Evolutionary conservation across 306 rosid species (phyloP), one percentile per base, ranked within the genome.

Genomic region (Phaseolus lunatus): DNA sequence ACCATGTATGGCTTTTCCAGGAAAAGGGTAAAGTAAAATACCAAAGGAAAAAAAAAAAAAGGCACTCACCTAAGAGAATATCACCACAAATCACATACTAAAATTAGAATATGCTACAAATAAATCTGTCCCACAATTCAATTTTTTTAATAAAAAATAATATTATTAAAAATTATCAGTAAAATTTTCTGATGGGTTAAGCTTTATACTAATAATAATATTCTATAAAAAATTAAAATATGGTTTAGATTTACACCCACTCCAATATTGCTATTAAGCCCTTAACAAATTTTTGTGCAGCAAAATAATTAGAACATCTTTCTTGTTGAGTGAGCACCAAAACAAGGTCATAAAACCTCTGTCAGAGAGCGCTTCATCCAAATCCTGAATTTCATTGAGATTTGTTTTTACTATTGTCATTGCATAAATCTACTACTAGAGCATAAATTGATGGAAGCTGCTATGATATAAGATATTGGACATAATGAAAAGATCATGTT

Each of bases 291-390:
- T 45, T 50, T 78, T 5, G 49, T 49, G 31, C 53, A 35, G 48
- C 58, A 62, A 39, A 70, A 61, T 48, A 79, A 61, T 59, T 35
- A 79, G 61, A 47, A 71, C 72, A 70, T 43, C 63, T 47, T 56
- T 67, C 69, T 44, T 41, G 20, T 56, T 57, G 52, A 50, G 58
- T 54, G 24, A 22, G 65, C 26, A 39, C 52, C 41, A 37, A 65
- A 50, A 39, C 45, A 65, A 37, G 58, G 59, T 57, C 49, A 13
- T 29, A 13, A 10, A 57, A 13, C 20, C 59, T 52, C 22, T 41
- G 41, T 33, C 22, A 53, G 26, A 53, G 26, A 53, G 37, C 22
- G 15, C 49, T 22, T 59, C 8, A 27, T 52, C 59, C 27, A 53
- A 37, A 15, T 52, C 8, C 63, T 43, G 3, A 54, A 26, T 63